These are phyloP conservation scores for Aspergillus kassunensis DNA, from an alignment of 495 filamentous ascomycete species.

Conservation along the genomic window DNA sequence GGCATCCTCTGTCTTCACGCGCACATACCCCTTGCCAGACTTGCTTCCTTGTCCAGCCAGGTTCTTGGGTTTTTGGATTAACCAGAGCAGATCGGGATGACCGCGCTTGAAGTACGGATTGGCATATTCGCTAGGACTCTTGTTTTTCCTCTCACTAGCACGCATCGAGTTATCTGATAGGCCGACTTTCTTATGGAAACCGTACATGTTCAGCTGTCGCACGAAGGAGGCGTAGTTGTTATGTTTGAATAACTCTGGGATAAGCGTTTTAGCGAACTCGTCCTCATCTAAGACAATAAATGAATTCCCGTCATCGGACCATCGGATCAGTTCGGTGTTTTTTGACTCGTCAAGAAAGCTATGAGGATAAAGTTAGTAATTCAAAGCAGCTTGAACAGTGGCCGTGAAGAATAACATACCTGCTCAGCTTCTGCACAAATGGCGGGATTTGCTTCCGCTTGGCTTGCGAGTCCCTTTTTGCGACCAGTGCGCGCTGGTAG, in stretches of 20 bases:
- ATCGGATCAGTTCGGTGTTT: slow-evolving; percentile 92
- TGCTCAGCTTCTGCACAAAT: slow-evolving; percentile 98
- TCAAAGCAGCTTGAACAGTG: neutral
- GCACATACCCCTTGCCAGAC: slow-evolving; percentile 41
- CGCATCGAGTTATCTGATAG: slow-evolving; percentile 97
- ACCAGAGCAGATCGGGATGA: slow-evolving; percentile 89
- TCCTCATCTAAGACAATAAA: slow-evolving; percentile 98
- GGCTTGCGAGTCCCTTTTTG: slow-evolving; percentile 76
- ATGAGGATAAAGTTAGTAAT: slow-evolving; percentile 21
- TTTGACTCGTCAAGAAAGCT: slow-evolving; percentile 92
- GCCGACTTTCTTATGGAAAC: slow-evolving; percentile 97
- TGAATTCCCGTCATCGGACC: slow-evolving; percentile 93
- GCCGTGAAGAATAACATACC: slow-evolving; percentile 53
- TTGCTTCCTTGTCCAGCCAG: slow-evolving; percentile 47
- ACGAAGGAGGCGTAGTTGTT: slow-evolving; percentile 99
- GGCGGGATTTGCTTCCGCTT: slow-evolving; percentile 94
- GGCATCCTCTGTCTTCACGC: slow-evolving; percentile 66
- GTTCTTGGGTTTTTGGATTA: slow-evolving; percentile 95
- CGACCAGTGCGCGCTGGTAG: slow-evolving; percentile 66
- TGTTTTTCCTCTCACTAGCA: slow-evolving; percentile 92
- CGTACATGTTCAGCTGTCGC: slow-evolving; percentile 98
- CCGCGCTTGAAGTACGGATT: slow-evolving; percentile 95
- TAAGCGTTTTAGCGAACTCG: slow-evolving; percentile 95
- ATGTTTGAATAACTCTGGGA: slow-evolving; percentile 97
- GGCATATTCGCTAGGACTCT: slow-evolving; percentile 95